Base-by-base conservation (phyloP, 2,329 filamentous ascomycete species). In the Leptodontidium sp. region DNA sequence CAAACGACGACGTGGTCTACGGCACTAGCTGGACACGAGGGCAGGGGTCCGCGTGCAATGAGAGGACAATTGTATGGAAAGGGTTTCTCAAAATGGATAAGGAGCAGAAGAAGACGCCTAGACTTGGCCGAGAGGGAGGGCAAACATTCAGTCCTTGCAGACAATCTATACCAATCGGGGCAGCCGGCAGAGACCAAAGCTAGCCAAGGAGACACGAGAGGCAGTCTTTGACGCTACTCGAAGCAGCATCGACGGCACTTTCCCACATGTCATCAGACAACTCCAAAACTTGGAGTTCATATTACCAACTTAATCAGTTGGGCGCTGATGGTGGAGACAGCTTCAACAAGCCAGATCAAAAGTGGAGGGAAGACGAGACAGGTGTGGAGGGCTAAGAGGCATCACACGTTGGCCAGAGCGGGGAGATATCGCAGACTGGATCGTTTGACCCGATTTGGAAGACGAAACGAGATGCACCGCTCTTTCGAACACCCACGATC, bases 1-100 rank as follows among this genome's bases (percentile, higher is more conserved):
- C 29, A 32, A 32, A 4, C 66, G 62, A 66, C 70, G 40, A 62
- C 66, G 68, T 55, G 66, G 64, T 50, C 50, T 47, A 50, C 64
- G 70, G 70, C 66, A 68, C 55, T 61, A 68, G 66, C 65, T 61
- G 69, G 53, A 69, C 57, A 65, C 35, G 38, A 66, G 55, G 62
- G 69, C 71, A 73, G 71, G 72, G 70, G 65, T 59, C 26, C 68
- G 67, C 69, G 63, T 15, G 62, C 40, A 61, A 72, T 69, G 68
- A 66, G 61, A 70, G 66, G 47, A 67, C 68, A 55, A 40, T 64
- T 73, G 70, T 66, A 81, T 81, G 81, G 81, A 82, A 81, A 81
- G 70, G 78, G 77, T 82, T 82, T 73, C 81, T 82, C 61, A 72
- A 78, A 81, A 81, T 75, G 80, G 80, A 80, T 75, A 75, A 73